These are phyloP conservation scores for Ulota crispa DNA, from an alignment of 225 moss, liverwort and hornwort genomes.

Conservation along the genomic window DNA sequence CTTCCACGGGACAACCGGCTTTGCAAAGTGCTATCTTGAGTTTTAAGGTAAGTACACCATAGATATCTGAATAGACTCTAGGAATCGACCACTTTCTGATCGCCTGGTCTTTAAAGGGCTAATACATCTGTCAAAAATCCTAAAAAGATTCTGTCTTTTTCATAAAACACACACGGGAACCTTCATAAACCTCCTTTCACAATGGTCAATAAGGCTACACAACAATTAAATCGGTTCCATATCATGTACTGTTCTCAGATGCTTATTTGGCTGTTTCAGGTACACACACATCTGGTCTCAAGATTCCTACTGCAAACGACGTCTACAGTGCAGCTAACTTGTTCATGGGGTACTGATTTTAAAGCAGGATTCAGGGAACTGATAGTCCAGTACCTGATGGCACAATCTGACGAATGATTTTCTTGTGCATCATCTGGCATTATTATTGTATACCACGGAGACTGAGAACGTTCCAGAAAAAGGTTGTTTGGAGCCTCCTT, in stretches of 20 bases:
- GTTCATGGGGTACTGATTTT: background rate
- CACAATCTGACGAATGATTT: background rate
- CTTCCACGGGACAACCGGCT: constrained; percentile 46
- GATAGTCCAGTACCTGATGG: background rate
- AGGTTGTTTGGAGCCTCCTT: constrained; percentile 1
- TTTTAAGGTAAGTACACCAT: background rate
- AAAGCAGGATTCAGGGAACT: background rate
- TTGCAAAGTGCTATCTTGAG: constrained; percentile 38
- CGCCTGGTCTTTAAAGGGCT: too few species aligned
- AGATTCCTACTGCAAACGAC: background rate
- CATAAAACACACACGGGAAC: background rate
- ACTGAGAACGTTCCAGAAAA: background rate
- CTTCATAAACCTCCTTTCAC: background rate
- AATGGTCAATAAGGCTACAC: background rate
- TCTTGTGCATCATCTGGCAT: background rate
- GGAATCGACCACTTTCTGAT: too few species aligned
- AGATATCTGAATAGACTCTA: too few species aligned
- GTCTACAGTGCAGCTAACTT: background rate
- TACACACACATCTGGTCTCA: background rate
- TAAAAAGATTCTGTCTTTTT: background rate
- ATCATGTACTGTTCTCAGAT: background rate
- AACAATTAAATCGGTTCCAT: background rate
- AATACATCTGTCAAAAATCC: background rate
- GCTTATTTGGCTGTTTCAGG: background rate
- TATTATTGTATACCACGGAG: constrained; percentile 5